These are phyloP conservation scores for Nannizziopsis barbatae DNA, from an alignment of 2,329 filamentous ascomycete genomes.

Conservation along the genomic window DNA sequence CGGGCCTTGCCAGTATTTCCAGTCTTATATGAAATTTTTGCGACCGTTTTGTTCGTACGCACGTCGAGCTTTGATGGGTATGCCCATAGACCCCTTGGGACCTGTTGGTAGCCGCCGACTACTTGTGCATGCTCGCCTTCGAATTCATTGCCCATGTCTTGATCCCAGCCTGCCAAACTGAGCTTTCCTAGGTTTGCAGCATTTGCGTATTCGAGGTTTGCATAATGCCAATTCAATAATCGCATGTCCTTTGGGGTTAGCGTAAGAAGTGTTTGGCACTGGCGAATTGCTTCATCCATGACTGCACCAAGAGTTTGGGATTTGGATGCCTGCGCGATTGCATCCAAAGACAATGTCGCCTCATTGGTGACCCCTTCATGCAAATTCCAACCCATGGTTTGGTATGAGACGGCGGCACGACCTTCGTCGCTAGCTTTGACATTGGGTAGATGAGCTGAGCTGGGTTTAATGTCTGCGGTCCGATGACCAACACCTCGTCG, in stretches of 20 bases:
- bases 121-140: conserved; percentile 91
- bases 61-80: conserved; percentile 68
- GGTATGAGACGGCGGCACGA: conserved; percentile 66
- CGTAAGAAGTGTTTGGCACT: conserved; percentile 75
- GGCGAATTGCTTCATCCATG: conserved; percentile 78
- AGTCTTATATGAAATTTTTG: conserved; percentile 55
- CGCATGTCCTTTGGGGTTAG: conserved; percentile 77
- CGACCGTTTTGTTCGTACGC: conserved; percentile 60
- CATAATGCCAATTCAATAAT: conserved; percentile 94
- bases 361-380: conserved; percentile 52
- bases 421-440: conserved; percentile 56
- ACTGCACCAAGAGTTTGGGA: conserved; percentile 76
- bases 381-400: conserved; percentile 71
- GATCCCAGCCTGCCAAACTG: conserved; percentile 86
- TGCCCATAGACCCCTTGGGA: conserved; percentile 75
- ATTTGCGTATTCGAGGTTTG: conserved; percentile 96
- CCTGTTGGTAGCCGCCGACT: conserved; percentile 82
- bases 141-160: conserved; percentile 95
- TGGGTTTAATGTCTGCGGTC: conserved; percentile 42
- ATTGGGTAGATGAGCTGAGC: conserved; percentile 40
- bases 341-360: conserved; percentile 59
- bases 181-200: conserved; percentile 77
- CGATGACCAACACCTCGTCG: conserved; percentile 37
- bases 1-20: conserved; percentile 42
- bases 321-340: conserved; percentile 48